Conservation (phyloP, 176 grass and related monocot genomes). For the Phragmites australis region DNA sequence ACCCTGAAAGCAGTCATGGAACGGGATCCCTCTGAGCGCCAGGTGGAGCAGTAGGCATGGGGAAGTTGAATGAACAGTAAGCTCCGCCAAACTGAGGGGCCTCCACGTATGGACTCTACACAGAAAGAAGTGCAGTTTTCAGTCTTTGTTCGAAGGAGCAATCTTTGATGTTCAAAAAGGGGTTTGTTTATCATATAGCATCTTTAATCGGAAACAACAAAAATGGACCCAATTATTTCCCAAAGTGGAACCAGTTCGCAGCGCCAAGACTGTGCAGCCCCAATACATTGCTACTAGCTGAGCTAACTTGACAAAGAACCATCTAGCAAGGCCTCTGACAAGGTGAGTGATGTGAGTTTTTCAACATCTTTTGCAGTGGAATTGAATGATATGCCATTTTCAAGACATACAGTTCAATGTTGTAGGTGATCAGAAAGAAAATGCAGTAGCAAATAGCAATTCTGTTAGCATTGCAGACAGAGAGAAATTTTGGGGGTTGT, state of each 20-base stretch:
- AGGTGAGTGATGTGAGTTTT: background rate
- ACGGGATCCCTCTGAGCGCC: constrained; percentile 68
- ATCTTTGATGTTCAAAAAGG: background rate
- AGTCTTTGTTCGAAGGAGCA: background rate
- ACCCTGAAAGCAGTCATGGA: background rate
- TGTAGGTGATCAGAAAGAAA: background rate
- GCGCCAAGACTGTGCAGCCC: background rate
- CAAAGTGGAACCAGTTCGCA: background rate
- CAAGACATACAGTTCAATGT: background rate
- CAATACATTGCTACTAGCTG: background rate
- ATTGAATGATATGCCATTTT: background rate
- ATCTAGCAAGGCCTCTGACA: background rate
- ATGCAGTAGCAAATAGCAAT: background rate
- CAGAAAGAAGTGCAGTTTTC: constrained; percentile 14
- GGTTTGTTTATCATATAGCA: background rate
- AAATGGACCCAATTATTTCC: background rate
- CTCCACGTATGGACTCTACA: constrained; percentile 93
- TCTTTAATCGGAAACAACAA: background rate
- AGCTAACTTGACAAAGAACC: background rate
- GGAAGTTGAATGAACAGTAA: constrained; percentile 50
- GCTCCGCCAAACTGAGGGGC: constrained; percentile 60
- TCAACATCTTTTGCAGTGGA: background rate
- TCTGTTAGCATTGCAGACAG: background rate
- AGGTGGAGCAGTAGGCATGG: constrained; percentile 87
- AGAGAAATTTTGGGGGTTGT: background rate